These are phyloP conservation scores for Rickenella mellea DNA, from an alignment of 768 basidiomycete species.

Conservation along the genomic window DNA sequence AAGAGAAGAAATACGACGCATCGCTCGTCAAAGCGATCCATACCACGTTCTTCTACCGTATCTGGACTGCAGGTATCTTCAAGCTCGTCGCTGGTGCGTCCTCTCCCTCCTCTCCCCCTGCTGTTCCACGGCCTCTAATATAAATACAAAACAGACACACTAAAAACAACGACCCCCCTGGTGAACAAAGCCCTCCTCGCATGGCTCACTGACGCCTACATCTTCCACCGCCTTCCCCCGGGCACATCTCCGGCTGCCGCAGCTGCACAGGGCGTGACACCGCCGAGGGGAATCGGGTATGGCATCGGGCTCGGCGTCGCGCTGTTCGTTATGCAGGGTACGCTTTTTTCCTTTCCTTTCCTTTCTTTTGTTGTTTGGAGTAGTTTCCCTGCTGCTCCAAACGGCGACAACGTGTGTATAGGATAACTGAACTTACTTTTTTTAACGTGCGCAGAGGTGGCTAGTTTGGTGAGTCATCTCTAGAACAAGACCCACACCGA, in stretches of 20 bases:
- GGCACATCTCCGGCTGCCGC: not conserved
- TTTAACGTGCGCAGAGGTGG: slow-evolving; percentile 21
- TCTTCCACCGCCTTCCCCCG: slow-evolving; percentile 6
- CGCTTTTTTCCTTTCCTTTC: not conserved
- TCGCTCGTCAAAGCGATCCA: slow-evolving; percentile 41
- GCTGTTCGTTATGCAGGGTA: slow-evolving; percentile 21
- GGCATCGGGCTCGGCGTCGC: slow-evolving; percentile 23
- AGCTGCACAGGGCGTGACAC: slow-evolving; percentile 2
- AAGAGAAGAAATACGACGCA: slow-evolving; percentile 28
- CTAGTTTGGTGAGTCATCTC: slow-evolving; percentile 5
- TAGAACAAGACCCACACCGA: no score
- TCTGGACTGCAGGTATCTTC: slow-evolving; percentile 39
- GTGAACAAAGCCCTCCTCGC: slow-evolving; percentile 18
- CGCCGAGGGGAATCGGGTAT: slow-evolving; percentile 15
- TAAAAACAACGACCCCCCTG: slow-evolving; percentile 15
- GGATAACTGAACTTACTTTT: not conserved
- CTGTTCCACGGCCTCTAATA: not conserved
- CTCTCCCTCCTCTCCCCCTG: not conserved
- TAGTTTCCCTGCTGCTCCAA: slow-evolving; percentile 5
- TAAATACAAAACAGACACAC: slow-evolving; percentile 6
- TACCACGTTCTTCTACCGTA: slow-evolving; percentile 34
- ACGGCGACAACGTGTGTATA: not conserved
- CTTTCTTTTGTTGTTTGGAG: no score
- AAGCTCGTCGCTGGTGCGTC: slow-evolving; percentile 28
- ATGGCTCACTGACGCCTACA: slow-evolving; percentile 16